Conservation (phyloP, 805 yeast genomes). For the Ogataea nitratoaversa region DNA sequence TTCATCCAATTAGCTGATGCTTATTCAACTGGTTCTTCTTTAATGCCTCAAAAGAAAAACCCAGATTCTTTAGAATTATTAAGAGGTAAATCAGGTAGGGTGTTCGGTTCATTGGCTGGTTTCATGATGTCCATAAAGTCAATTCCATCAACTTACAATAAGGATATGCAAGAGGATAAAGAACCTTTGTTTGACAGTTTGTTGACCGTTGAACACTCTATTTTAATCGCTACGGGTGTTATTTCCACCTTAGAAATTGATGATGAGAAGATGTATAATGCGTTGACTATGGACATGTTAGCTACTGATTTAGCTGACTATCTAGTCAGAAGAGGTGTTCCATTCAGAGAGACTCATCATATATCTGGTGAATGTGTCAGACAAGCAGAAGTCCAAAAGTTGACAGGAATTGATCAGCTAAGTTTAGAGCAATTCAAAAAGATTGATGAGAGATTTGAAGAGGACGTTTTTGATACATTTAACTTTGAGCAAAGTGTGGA, state of each 20-base stretch:
- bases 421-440: slow-evolving; percentile 69
- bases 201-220: slow-evolving; percentile 88
- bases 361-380: slow-evolving; percentile 98
- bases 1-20: slow-evolving; percentile 93
- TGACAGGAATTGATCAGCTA: slow-evolving; percentile 84
- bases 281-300: slow-evolving; percentile 97
- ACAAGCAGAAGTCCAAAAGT: slow-evolving; percentile 70
- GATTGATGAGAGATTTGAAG: slow-evolving; percentile 76
- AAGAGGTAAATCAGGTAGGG: slow-evolving; percentile 97
- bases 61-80: slow-evolving; percentile 94
- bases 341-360: slow-evolving; percentile 98
- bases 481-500: slow-evolving; percentile 93
- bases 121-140: slow-evolving; percentile 95
- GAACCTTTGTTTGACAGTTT: slow-evolving; percentile 95
- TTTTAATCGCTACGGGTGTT: slow-evolving; percentile 93
- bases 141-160: slow-evolving; percentile 96
- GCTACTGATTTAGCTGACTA: slow-evolving; percentile 99
- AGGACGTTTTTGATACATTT: slow-evolving; percentile 81
- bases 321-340: slow-evolving; percentile 95
- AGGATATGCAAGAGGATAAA: slow-evolving; percentile 98
- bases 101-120: slow-evolving; percentile 91
- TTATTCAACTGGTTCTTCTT: slow-evolving; percentile 95
- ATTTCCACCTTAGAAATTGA: slow-evolving; percentile 78
- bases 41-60: slow-evolving; percentile 99
- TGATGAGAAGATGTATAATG: slow-evolving; percentile 72